Evolutionary conservation across 495 filamentous ascomycete species (phyloP).

Genomic region (Tuber magnatum): DNA sequence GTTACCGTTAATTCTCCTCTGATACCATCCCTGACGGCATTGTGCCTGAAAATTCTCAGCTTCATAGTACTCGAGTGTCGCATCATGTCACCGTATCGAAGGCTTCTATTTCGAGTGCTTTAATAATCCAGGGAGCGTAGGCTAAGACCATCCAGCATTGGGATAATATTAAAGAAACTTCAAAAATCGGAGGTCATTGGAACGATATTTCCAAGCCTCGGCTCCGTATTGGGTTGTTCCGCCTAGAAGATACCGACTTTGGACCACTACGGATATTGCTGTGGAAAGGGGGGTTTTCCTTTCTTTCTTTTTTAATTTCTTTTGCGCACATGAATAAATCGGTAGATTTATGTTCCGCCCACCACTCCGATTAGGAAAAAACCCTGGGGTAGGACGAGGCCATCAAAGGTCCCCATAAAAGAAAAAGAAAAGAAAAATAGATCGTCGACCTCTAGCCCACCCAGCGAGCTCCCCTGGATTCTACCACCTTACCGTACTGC

Average conservation of each 20-base stretch:
- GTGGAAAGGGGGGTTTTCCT: neutral
- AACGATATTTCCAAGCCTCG: neutral
- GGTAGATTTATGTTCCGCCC: neutral
- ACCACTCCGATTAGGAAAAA: neutral
- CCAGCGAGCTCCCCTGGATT: neutral
- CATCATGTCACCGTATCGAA: neutral
- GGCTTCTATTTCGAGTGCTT: neutral
- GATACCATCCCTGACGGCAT: neutral
- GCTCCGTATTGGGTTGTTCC: neutral
- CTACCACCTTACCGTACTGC: neutral
- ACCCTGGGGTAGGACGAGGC: neutral
- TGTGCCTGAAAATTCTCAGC: neutral
- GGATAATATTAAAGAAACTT: neutral
- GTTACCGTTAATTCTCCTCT: neutral
- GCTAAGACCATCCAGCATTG: neutral
- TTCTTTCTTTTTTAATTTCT: neutral
- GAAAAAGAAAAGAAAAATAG: neutral
- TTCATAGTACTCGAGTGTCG: neutral
- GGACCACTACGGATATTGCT: neutral
- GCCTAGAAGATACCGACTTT: neutral
- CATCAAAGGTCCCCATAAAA: neutral
- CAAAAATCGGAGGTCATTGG: too few species aligned
- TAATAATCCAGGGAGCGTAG: neutral
- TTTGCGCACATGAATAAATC: neutral
- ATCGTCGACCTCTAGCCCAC: neutral